These are phyloP conservation scores for Malassezia restricta DNA, from an alignment of 1,284 basidiomycete species.

Conservation along the genomic window DNA sequence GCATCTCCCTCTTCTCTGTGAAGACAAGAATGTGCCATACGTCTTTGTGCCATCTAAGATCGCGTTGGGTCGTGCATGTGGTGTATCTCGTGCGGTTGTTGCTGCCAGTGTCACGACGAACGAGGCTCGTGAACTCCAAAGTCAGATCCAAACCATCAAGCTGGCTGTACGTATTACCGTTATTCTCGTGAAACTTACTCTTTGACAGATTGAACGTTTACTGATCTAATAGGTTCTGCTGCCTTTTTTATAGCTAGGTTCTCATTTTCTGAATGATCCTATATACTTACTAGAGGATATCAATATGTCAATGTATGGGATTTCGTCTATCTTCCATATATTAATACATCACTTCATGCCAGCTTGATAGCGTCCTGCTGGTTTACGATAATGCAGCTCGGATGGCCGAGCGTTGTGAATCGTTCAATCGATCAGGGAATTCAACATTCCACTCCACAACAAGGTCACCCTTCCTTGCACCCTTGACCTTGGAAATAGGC, in stretches of 20 bases:
- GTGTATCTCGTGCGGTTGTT: constrained; percentile 89
- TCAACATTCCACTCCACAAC: constrained; percentile 40
- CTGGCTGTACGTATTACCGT: constrained; percentile 28
- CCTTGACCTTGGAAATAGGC: constrained; percentile 40
- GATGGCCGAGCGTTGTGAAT: constrained; percentile 25
- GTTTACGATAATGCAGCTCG: constrained; percentile 22
- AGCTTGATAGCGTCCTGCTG: background rate
- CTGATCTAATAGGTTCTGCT: constrained; percentile 22
- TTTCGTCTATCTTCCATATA: background rate
- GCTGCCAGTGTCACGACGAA: constrained; percentile 89
- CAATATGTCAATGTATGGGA: no score
- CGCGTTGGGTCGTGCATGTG: constrained; percentile 87
- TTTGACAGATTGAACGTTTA: constrained; percentile 36
- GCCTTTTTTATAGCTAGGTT: background rate
- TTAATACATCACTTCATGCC: background rate
- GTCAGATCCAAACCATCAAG: constrained; percentile 82
- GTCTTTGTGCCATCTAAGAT: constrained; percentile 89
- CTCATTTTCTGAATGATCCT: no score
- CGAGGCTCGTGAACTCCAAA: constrained; percentile 79
- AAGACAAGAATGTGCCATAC: constrained; percentile 99
- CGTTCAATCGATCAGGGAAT: constrained; percentile 31
- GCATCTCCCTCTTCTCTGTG: constrained; percentile 90
- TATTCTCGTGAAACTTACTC: background rate
- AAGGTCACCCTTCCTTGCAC: constrained; percentile 37
- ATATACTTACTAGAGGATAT: background rate